Evolutionary conservation across 1,284 basidiomycete genomes (phyloP), one percentile per base, ranked within the genome.

Genomic region (Omphalotus olearius): DNA sequence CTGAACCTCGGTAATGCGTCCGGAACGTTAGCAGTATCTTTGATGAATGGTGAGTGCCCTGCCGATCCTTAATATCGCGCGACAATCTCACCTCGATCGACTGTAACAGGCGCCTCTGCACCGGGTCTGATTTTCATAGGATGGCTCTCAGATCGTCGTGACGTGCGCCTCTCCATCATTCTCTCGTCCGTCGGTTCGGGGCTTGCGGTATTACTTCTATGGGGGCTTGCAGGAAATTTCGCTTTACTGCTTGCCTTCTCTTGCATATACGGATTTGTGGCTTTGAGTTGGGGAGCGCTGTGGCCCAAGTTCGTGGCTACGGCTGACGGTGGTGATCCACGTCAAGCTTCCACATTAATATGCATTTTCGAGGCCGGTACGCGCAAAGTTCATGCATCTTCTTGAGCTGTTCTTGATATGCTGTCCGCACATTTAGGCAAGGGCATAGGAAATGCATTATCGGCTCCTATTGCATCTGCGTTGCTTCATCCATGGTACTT

Each of bases 41-140:
- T 56, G 9, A 18, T 53, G n/a, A 56, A 56, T 33, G 55, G 55
- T 56, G 13, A 20, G 54, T 49, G 18, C 30, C 26, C 30, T 16
- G 16, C 36, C 14, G 30, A 33, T 33, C 30, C 30, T 23, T 23
- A 5, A 23, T 23, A 5, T 2, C 23, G 23, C 23, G 3, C 23
- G 5, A 23, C 23, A 23, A 23, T 23, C 23, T 23, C 23, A 23
- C 23, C 23, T 23, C 5, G 30, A 33, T 13, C 30, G 3, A 13
- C 13, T 13, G 13, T 33, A 33, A 33, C 16, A 55, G 50, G 45
- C 38, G 42, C 47, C 13, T 52, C 51, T 9, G 46, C 46, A 2
- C 35, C 46, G 1, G 54, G 54, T 4, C 37, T 49, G 45, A 52
- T 56, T 23, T 45, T 56, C 44, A 26, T 56, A 11, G 51, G 54